Evolutionary conservation across 2,329 filamentous ascomycete species (phyloP), one percentile per base, ranked within the genome.

Genomic region (Calonectria naviculata): DNA sequence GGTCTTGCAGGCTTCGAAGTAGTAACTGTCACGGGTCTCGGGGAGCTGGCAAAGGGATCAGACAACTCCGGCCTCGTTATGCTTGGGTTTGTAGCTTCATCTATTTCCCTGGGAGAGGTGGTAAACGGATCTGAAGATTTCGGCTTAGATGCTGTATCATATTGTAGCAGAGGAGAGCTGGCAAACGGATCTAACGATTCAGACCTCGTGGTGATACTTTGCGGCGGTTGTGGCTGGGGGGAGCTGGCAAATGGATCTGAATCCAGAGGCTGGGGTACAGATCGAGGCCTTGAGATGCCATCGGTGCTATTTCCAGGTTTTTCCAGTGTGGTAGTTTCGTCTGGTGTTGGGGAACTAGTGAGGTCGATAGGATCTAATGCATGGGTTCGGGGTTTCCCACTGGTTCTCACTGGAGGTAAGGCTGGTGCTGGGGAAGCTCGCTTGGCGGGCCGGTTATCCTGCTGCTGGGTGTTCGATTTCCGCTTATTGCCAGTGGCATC

Each of bases 161-260:
- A 15, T 56, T 58, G 47, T 10, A 26, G 15, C 9, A 41, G 41
- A 17, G 41, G 49, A 31, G 78, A 77, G 42, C 74, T 79, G 9
- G 68, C 67, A 63, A 78, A 78, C 12, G 74, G 75, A 31, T 75
- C 73, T 21, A 75, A 78, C 5, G 74, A 78, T 42, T 72, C 64
- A 29, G 19, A 29, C n/a, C 21, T 31, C 36, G 65, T 44, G 19
- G 49, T 41, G 26, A 13, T 38, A 3, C 56, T 34, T 12, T 68
- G 63, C 31, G 12, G 61, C 28, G 46, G 36, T 3, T 71, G 44
- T 19, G 70, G 71, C 41, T 29, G 71, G n/a, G 79, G 80, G n/a
- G 82, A 83, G 68, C 80, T 83, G 31, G 76, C 79, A 62, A 84
- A 84, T 1, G 82, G 82, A 70, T 84, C 81, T 10, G 80, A 79